Conservation (phyloP, 2,329 filamentous ascomycete genomes). For the Daldinia sp. region DNA sequence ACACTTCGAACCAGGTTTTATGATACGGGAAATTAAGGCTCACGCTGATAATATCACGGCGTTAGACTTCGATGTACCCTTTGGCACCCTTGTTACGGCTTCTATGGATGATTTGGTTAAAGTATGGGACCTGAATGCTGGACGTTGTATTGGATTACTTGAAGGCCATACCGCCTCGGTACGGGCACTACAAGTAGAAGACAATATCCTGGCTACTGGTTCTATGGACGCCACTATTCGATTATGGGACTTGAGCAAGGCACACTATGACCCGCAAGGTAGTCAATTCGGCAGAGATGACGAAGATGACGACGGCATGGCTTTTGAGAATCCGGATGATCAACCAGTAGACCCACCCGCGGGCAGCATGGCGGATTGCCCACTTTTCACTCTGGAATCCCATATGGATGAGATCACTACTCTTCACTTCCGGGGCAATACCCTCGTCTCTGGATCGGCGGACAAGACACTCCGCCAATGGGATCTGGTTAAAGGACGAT, state of each 20-base stretch:
- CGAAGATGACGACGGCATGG: slow-evolving; percentile 74
- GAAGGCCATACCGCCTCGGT: slow-evolving; percentile 97
- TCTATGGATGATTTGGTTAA: slow-evolving; percentile 92
- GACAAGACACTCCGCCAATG: slow-evolving; percentile 98
- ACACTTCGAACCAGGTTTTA: slow-evolving; percentile 89
- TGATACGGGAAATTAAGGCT: slow-evolving; percentile 88
- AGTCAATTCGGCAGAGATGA: slow-evolving; percentile 69
- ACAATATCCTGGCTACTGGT: slow-evolving; percentile 94
- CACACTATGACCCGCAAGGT: slow-evolving; percentile 81
- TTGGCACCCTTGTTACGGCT: slow-evolving; percentile 93
- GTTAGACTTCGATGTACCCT: slow-evolving; percentile 96
- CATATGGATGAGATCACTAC: slow-evolving; percentile 96
- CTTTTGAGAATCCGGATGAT: slow-evolving; percentile 78
- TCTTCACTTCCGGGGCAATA: slow-evolving; percentile 88
- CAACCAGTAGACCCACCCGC: slow-evolving; percentile 76
- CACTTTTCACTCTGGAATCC: slow-evolving; percentile 86
- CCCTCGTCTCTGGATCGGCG: slow-evolving; percentile 92
- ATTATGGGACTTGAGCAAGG: slow-evolving; percentile 92
- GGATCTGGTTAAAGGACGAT: slow-evolving; percentile 97
- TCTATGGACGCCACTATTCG: slow-evolving; percentile 95
- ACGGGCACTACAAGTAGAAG: slow-evolving; percentile 89
- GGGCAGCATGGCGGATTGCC: slow-evolving; percentile 89
- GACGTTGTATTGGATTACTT: slow-evolving; percentile 88
- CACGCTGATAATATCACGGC: slow-evolving; percentile 91
- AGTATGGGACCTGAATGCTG: slow-evolving; percentile 96